These are phyloP conservation scores for Elongisporangium prolatum DNA, from an alignment of 352 stramenopile species.

Conservation along the genomic window DNA sequence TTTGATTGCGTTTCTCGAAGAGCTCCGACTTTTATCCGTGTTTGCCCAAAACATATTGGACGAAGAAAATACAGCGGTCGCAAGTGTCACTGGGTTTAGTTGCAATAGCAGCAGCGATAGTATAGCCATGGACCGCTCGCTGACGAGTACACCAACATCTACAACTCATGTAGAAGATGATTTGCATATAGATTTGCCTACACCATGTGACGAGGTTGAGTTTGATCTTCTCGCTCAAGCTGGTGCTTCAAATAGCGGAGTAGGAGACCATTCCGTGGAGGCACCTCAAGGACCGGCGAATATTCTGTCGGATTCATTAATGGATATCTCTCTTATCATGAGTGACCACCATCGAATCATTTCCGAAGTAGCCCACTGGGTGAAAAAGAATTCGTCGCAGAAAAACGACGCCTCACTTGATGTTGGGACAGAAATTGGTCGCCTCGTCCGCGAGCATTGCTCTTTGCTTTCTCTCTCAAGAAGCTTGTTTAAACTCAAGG, in stretches of 20 bases:
- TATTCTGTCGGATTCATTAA: constrained; percentile 47
- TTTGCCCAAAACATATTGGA: constrained; percentile 60
- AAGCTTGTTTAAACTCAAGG: constrained; percentile 44
- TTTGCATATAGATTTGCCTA: constrained; percentile 1
- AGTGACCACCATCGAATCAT: constrained; percentile 67
- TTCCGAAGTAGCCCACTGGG: constrained; percentile 39
- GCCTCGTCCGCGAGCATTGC: constrained; percentile 51
- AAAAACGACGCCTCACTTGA: constrained; percentile 12
- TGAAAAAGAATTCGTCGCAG: constrained; percentile 30
- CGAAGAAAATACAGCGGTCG: constrained; percentile 27
- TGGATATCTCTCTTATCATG: constrained; percentile 77
- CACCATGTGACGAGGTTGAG: constrained; percentile 12
- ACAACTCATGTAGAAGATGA: not conserved
- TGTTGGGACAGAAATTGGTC: constrained; percentile 41
- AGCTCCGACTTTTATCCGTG: constrained; percentile 46
- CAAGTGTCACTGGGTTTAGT: constrained; percentile 12
- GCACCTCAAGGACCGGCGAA: constrained; percentile 9
- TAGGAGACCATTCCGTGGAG: not conserved
- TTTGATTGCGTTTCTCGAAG: constrained; percentile 51
- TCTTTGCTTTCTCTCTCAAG: constrained; percentile 39
- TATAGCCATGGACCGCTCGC: constrained; percentile 18
- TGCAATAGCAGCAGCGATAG: constrained; percentile 43
- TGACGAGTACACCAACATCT: constrained; percentile 32
- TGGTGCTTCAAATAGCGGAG: not conserved
- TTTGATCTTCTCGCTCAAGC: constrained; percentile 1